Conservation (phyloP, 148 eudicot species). For the Rhododendron williamsianum region DNA sequence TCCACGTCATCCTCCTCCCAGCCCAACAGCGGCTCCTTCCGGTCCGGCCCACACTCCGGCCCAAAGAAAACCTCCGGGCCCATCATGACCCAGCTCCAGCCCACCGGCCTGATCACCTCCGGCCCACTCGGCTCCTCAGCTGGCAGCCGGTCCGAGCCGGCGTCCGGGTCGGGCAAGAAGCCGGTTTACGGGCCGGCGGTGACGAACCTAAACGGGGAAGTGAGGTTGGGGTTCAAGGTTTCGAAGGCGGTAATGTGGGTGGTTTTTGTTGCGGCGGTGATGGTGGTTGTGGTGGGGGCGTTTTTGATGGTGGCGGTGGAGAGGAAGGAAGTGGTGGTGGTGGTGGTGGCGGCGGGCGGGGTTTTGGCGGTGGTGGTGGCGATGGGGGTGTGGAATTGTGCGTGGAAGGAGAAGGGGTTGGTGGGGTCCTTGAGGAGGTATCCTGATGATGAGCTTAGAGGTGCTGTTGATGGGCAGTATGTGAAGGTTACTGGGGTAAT, state of each 20-base stretch:
- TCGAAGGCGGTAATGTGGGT: slow-evolving; percentile 77
- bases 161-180: slow-evolving; percentile 20
- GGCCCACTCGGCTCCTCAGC: slow-evolving; percentile 52
- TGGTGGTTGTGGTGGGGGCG: slow-evolving; percentile 72
- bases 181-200: slow-evolving; percentile 67
- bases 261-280: slow-evolving; percentile 51
- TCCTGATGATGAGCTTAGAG: slow-evolving; percentile 80
- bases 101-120: slow-evolving; percentile 81
- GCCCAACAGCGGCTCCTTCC: slow-evolving; percentile 61
- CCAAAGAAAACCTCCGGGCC: slow-evolving; percentile 36
- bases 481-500: slow-evolving; percentile 98
- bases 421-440: slow-evolving; percentile 43
- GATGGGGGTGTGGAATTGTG: slow-evolving; percentile 53
- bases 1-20: slow-evolving; percentile 36
- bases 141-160: slow-evolving; percentile 41
- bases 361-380: slow-evolving; percentile 39
- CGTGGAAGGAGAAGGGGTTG: slow-evolving; percentile 51
- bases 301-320: slow-evolving; percentile 67
- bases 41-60: slow-evolving; percentile 18
- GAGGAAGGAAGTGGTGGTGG: slow-evolving; percentile 36
- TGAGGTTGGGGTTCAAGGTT: slow-evolving; percentile 53
- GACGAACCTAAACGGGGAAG: slow-evolving; percentile 51
- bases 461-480: slow-evolving; percentile 83
- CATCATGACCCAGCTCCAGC: slow-evolving; percentile 32
- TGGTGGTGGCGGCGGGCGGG: slow-evolving; percentile 52